Evolutionary conservation across 768 basidiomycete species (phyloP).

Genomic region (Hericium rajendrae): DNA sequence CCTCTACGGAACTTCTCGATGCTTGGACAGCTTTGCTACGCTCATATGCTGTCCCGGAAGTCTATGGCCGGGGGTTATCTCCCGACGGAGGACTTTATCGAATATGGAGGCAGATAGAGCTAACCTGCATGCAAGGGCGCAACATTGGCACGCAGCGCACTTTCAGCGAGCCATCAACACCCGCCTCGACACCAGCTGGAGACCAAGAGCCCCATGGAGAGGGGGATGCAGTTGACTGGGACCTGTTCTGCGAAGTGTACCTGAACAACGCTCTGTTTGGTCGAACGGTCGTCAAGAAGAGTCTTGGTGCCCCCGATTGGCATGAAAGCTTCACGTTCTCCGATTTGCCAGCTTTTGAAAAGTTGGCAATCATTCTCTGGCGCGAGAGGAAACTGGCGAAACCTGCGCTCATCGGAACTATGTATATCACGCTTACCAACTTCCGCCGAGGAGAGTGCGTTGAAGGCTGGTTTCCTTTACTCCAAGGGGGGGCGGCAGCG

Average conservation of each 20-base stretch:
- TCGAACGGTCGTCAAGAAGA: conserved; percentile 65
- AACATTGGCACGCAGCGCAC: conserved; percentile 50
- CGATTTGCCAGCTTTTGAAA: conserved; percentile 72
- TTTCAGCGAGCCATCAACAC: conserved; percentile 22
- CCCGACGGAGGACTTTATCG: conserved; percentile 66
- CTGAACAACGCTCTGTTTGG: conserved; percentile 60
- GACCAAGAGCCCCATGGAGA: conserved; percentile 13
- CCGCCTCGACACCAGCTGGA: neutral
- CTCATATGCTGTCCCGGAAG: conserved; percentile 74
- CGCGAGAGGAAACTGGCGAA: conserved; percentile 57
- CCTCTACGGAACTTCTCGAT: conserved; percentile 49
- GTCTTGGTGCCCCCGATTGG: conserved; percentile 66
- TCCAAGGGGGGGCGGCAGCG: conserved; percentile 38
- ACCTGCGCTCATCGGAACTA: conserved; percentile 46
- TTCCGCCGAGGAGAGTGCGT: conserved; percentile 65
- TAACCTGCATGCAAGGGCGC: conserved; percentile 65
- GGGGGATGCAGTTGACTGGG: conserved; percentile 48
- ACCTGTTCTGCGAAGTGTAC: conserved; percentile 73
- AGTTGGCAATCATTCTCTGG: conserved; percentile 59
- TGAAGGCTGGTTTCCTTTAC: conserved; percentile 81
- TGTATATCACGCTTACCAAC: conserved; percentile 55
- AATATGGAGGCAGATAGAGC: conserved; percentile 78
- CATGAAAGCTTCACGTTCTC: conserved; percentile 68
- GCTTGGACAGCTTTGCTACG: conserved; percentile 75
- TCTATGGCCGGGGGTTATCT: conserved; percentile 49